Evolutionary conservation across 2,329 filamentous ascomycete species (phyloP), one percentile per base, ranked within the genome.

Genomic region (Paracorniculantispora psalliotae): DNA sequence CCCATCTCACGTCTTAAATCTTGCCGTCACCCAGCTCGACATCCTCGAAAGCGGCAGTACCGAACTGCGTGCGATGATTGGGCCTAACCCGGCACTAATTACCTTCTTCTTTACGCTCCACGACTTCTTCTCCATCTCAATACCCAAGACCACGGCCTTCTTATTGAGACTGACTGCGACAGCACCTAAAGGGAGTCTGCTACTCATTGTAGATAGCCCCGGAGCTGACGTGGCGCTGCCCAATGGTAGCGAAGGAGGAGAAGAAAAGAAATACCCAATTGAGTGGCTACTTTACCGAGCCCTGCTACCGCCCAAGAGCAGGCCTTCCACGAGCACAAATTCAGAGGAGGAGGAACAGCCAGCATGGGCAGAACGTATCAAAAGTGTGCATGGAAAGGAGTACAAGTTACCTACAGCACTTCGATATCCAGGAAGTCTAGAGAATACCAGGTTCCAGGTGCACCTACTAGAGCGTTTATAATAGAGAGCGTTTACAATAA

Each of bases 71-170:
- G 28, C 61, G 39, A 50, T 59, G 30, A 58, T 64, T 47, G 59
- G 61, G 41, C 21, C 59, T 26, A 54, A 63, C 13, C 47, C 58
- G 17, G 49, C 60, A 19, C 26, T 64, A 1, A 44, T 63, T 23
- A 64, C 63, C 43, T 52, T 63, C 19, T 55, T 63, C 51, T 63
- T 64, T 55, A 61, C 63, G n/a, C 53, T 64, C n/a, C 57, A 63
- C 57, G 63, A 64, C 30, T 53, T 64, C 44, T 64, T 63, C 54
- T 59, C 55, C 13, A 54, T 53, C 41, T 64, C 63, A 28, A 61
- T 64, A 30, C 25, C 50, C 3, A 60, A 61, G 39, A 61, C 63
- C 28, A 63, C 61, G 7, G 53, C 53, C 44, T 61, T 64, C 44
- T 50, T 64, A 28, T 56, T 55, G 23, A 61, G 39, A 48, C 26